Base-by-base conservation (phyloP, 345 rosid genomes). In the Corchorus olitorius region DNA sequence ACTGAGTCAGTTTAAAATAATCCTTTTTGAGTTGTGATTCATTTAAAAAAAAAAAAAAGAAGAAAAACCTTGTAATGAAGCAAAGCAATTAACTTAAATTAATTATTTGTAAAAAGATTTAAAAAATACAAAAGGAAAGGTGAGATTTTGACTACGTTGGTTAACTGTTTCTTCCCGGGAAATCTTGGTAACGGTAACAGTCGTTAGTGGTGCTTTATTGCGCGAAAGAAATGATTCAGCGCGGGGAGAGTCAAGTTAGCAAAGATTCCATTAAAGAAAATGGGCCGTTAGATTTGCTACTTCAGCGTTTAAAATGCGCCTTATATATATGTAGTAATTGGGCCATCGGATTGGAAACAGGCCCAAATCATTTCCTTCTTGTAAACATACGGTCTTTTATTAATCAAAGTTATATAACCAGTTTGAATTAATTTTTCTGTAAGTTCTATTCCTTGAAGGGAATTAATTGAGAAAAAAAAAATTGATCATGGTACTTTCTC, bases 91-190 rank as follows among this genome's bases (percentile, higher is more conserved):
- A 6, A 35, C 8, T 20, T 20, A 2, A 10, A 19, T 19, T 6
- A n/a, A 1, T 17, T 54, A 17, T 54, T 54, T 54, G 59, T 54
- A 54, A 54, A 17, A 56, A 55, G 4, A 2, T 0, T 2, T 8
- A 48, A 4, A 39, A 39, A 39, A 39, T 39, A 39, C n/a, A 6
- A 6, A 7, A 5, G 10, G 8, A 8, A 45, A 4, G 4, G 6
- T 7, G 48, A 9, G 48, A 45, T 45, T 45, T 33, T 52, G 3
- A 35, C 62, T 5, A 11, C 33, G 5, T 53, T 12, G 34, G 34
- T 69, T 50, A 52, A 35, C 10, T 8, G 56, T 70, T 35, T 4
- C 27, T 53, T 69, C 73, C 74, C 74, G 48, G 62, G 49, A 53
- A 70, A 17, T 37, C 17, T 53, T 52, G 41, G 73, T 52, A 69